Base-by-base conservation (phyloP, 2,329 filamentous ascomycete genomes). In the Xylariales sp. region DNA sequence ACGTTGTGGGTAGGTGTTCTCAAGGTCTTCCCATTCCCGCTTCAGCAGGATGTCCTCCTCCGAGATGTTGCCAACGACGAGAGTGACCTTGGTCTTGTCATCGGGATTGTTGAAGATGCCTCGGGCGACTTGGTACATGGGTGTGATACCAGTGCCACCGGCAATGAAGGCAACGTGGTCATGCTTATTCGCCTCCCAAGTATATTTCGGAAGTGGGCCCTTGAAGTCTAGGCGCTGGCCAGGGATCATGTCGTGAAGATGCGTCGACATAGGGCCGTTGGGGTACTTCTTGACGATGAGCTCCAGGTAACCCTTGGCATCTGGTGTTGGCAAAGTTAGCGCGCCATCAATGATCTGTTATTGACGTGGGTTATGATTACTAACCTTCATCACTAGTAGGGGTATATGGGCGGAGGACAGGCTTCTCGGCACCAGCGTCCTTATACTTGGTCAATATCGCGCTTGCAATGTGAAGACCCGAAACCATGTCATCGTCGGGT, bases 31-130 rank as follows among this genome's bases (percentile, higher is more conserved):
- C 42, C 91, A 79, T 71, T 98, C 88, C 56, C 80, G 76, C 76
- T 88, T 91, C 56, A 98, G 71, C 38, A 98, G 75, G 47, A 98
- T 95, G 60, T 98, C 93, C 51, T 91, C 79, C 71, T 97, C 88
- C 19, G 71, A 73, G 46, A 96, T 69, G 71, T 97, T 98, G 53
- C 88, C 93, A 60, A 91, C 96, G 27, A 98, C 78, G 22, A 98
- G 81, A 5, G 91, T 97, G 31, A 98, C 89, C 74, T 95, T 95
- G 56, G 93, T 98, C 80, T 93, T 90, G 72, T 98, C 93, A 31
- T 87, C 80, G 46, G 91, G 88, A 78, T 96, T 95, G 68, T 84
- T 88, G 82, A 97, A 95, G 70, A 98, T 95, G 60, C 83, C 78
- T 48, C 88, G 88, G 51, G 81, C 74, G 33, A 98, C 82, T 74